Evolutionary conservation across 352 stramenopile species (phyloP), one percentile per base, ranked within the genome.

Genomic region (Pythium myriotylum): DNA sequence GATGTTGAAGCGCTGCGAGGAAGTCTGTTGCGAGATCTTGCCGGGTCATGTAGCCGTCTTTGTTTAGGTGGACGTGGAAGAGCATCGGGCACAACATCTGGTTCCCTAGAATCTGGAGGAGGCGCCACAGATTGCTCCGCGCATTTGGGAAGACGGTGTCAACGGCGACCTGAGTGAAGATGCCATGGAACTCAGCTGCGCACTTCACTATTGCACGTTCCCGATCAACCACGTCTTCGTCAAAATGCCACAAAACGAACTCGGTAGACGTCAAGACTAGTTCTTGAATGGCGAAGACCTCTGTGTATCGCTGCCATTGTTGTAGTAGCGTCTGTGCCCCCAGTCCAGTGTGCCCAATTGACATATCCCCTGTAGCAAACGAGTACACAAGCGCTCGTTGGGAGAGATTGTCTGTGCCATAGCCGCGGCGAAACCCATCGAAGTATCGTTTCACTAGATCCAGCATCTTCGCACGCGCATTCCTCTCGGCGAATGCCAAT

Each of bases 301-400:
- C 40, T 6, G 53, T 60, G 41, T 60, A 60, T 40, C 41, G 24
- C 0, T 23, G 40, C 53, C 53, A 60, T 19, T 60, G 53, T 10
- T 49, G 40, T 4, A 60, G 26, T 3, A 60, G 41, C 53, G 20
- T 19, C 24, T 52, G 23, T n/a, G 52, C 19, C 2, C 52, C 39
- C 9, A 41, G 23, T 17, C 22, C 19, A 6, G 37, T 60, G 0
- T 24, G 16, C 10, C 41, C 53, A 10, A 51, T 19, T n/a, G 12
- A 9, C 6, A 52, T 33, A 17, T 19, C 29, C 2, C 29, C 7
- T 9, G 22, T 14, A 10, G 22, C 35, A 33, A 60, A 24, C 24
- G 33, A 60, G 2, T 12, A 17, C 5, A 60, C 53, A 19, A 60
- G 52, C 16, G 26, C 53, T 10, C 22, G 2, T n/a, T 60, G 53